These are phyloP conservation scores for Chalara sp. DNA, from an alignment of 2,329 filamentous ascomycete species.

Conservation along the genomic window DNA sequence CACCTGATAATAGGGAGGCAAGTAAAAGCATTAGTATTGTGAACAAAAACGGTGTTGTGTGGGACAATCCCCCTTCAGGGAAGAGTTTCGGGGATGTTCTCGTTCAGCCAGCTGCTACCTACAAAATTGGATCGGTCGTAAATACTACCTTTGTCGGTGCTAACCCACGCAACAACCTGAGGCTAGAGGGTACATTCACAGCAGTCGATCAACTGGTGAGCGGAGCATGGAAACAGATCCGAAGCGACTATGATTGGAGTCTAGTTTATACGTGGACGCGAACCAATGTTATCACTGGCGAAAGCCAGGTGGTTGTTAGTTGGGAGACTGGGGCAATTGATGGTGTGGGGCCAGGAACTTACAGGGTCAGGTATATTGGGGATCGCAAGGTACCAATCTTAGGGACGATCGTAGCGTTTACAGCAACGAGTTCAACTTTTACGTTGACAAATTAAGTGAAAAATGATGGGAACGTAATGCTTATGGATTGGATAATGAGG, in stretches of 20 bases:
- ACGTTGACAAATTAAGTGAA: not conserved
- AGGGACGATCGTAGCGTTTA: slow-evolving; percentile 42
- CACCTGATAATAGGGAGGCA: slow-evolving; percentile 63
- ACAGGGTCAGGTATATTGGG: slow-evolving; percentile 76
- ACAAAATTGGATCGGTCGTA: slow-evolving; percentile 54
- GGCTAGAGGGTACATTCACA: slow-evolving; percentile 69
- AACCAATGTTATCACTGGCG: slow-evolving; percentile 59
- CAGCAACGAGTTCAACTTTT: not conserved
- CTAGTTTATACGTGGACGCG: slow-evolving; percentile 75
- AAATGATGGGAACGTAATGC: too few relatives aligned
- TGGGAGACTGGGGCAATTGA: slow-evolving; percentile 66
- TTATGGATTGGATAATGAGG: too few relatives aligned
- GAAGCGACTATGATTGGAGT: slow-evolving; percentile 75
- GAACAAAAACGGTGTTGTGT: slow-evolving; percentile 56
- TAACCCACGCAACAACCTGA: slow-evolving; percentile 82
- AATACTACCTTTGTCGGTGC: slow-evolving; percentile 71
- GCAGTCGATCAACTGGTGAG: slow-evolving; percentile 57
- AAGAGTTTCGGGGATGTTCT: slow-evolving; percentile 64
- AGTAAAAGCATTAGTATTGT: slow-evolving; percentile 71
- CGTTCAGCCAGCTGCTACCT: slow-evolving; percentile 44
- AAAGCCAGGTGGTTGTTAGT: slow-evolving; percentile 68
- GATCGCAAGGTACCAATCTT: slow-evolving; percentile 60
- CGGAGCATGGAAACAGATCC: slow-evolving; percentile 55
- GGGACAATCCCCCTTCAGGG: slow-evolving; percentile 58
- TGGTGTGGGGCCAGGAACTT: slow-evolving; percentile 53